Evolutionary conservation across 495 filamentous ascomycete species (phyloP).

Genomic region (Trichoderma asperelloides): DNA sequence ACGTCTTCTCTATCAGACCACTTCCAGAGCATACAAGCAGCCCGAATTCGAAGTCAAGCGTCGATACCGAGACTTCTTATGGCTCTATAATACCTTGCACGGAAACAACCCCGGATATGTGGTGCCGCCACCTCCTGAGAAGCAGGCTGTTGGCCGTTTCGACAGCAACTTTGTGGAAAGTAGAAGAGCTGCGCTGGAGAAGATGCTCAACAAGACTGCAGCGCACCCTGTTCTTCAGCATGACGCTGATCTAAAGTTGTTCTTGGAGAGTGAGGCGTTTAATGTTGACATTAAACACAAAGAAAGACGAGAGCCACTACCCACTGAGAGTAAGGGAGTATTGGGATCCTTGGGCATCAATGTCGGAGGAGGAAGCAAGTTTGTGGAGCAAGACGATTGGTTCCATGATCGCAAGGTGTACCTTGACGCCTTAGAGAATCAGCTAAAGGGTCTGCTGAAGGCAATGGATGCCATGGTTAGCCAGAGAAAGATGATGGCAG

Average conservation of each 20-base stretch:
- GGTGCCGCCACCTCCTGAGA: conserved; percentile 93
- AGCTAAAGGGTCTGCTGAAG: conserved; percentile 88
- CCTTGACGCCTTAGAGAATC: conserved; percentile 87
- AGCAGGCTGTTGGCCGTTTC: conserved; percentile 93
- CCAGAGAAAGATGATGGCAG: conserved; percentile 85
- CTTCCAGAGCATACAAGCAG: conserved; percentile 89
- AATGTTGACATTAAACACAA: conserved; percentile 97
- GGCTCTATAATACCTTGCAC: conserved; percentile 91
- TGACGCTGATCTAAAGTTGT: conserved; percentile 88
- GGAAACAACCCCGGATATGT: conserved; percentile 91
- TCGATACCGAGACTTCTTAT: conserved; percentile 92
- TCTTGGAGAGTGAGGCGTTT: conserved; percentile 91
- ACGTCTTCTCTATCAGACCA: conserved; percentile 48
- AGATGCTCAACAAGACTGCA: conserved; percentile 94
- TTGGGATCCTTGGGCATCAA: conserved; percentile 74
- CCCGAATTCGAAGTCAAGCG: conserved; percentile 86
- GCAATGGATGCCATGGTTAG: conserved; percentile 84
- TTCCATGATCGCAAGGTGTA: conserved; percentile 95
- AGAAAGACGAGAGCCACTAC: conserved; percentile 77
- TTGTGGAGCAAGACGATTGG: conserved; percentile 98
- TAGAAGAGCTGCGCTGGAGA: conserved; percentile 77
- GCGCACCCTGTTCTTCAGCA: conserved; percentile 86
- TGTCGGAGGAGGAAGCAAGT: conserved; percentile 68
- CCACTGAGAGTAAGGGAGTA: conserved; percentile 88
- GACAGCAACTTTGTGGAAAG: conserved; percentile 96